These are phyloP conservation scores for Solanum pennellii DNA, from an alignment of 257 asterid genomes.

Conservation along the genomic window DNA sequence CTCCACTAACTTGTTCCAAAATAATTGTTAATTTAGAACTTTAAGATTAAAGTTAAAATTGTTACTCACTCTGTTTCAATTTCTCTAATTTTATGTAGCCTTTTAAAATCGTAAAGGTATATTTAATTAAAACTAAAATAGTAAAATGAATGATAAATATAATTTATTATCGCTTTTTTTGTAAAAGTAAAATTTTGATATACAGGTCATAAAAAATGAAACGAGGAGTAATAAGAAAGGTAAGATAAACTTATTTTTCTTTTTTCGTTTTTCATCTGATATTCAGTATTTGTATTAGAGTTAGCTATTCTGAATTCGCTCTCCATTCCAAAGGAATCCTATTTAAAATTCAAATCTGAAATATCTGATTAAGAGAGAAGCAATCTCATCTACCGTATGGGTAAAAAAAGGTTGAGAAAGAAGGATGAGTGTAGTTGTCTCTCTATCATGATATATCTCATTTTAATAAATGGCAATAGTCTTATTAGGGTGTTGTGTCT, in stretches of 20 bases:
- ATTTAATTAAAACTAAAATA: too few species aligned
- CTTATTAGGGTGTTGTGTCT: neutral
- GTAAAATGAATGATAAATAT: neutral
- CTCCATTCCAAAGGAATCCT: rapidly evolving
- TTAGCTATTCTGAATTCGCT: too few species aligned
- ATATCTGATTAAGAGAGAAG: neutral
- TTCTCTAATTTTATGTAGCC: neutral
- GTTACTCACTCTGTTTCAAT: neutral
- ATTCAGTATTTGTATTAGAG: too few species aligned
- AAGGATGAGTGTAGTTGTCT: neutral
- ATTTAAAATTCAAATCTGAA: too few species aligned
- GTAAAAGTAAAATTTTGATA: neutral
- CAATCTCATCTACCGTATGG: neutral
- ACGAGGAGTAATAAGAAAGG: neutral
- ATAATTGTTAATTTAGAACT: neutral
- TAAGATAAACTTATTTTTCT: too few species aligned
- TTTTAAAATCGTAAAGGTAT: neutral
- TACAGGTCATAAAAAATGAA: neutral
- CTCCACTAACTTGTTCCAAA: neutral
- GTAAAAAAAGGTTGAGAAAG: neutral
- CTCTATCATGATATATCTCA: neutral
- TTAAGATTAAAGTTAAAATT: neutral
- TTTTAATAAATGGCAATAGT: neutral
- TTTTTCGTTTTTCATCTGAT: too few species aligned
- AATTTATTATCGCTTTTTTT: neutral